phyloP scores from a whole-genome alignment of 1,284 basidiomycete genomes.

The Rugiboletus extremiorientalis region DNA sequence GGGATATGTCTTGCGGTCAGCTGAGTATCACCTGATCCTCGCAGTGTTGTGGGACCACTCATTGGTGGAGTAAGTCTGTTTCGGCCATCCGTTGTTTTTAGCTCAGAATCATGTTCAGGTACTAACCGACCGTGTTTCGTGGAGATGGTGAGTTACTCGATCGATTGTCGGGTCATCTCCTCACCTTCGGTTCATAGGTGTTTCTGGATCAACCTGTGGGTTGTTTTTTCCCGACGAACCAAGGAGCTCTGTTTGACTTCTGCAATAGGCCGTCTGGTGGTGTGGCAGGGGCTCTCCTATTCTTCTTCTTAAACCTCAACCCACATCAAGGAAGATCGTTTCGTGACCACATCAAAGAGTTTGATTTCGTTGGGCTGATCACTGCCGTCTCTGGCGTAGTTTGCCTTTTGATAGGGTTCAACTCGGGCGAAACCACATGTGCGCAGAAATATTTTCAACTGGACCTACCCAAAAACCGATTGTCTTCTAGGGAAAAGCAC shows the following conservation, averaged over 20 bases:
- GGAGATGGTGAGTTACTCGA: conserved; percentile 34
- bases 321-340: conserved; percentile 34
- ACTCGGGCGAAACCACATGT: conserved; percentile 31
- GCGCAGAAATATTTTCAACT: background rate
- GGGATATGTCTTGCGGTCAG: conserved; percentile 2
- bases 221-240: background rate
- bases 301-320: conserved; percentile 36
- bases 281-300: conserved; percentile 38
- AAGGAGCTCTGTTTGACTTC: background rate
- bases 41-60: conserved; percentile 46
- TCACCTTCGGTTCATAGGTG: conserved; percentile 26
- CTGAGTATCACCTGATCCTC: background rate
- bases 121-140: conserved; percentile 41
- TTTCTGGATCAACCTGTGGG: conserved; percentile 39
- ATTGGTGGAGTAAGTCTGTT: conserved; percentile 32
- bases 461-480: background rate
- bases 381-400: conserved; percentile 47
- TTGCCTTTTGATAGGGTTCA: conserved; percentile 45
- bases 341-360: conserved; percentile 36
- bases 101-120: conserved; percentile 30
- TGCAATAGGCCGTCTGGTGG: conserved; percentile 41
- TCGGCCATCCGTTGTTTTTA: background rate
- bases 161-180: background rate
- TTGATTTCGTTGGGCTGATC: conserved; percentile 49
- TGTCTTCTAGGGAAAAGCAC: conserved; percentile 28